Base-by-base conservation (phyloP, 352 stramenopile species). In the Elongisporangium senticosum region DNA sequence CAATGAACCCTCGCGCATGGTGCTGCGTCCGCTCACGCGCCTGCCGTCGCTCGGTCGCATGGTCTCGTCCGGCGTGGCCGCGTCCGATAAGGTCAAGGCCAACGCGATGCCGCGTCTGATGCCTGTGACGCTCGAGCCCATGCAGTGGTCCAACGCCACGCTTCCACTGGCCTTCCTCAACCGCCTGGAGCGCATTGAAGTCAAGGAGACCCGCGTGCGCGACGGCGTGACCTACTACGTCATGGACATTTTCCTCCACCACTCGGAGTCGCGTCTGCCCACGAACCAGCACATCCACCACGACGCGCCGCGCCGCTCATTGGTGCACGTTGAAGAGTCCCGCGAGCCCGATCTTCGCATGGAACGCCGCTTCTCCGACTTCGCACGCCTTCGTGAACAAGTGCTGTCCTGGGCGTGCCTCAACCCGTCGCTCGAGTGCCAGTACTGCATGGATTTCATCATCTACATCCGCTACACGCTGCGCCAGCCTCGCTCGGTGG, bases 341-440 rank as follows among this genome's bases (percentile, higher is more conserved):
- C 58, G 65, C n/a, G 48, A 63, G 53, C 77, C 79, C 4, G 79
- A 86, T 58, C 83, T 76, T 53, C 67, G 64, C 7, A 67, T 89
- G 47, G 65, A 87, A 58, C 68, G 72, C n/a, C 77, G 77, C 39
- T 89, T 83, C 63, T 85, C 77, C 20, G 77, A 89, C 28, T 89
- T 89, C 49, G 62, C 64, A 24, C 69, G 72, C 55, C 60, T 90
- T 47, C 71, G 75, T 11, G 61, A 69, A 17, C 68, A 87, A 22
- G 65, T 85, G 11, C 70, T 64, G 49, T 58, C 63, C 22, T 83
- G 69, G 71, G 61, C 58, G 23, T 83, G 65, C 62, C 71, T 70
- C 39, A 74, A 83, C 55, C 62, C 67, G 48, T 64, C 78, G 53
- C 80, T 71, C 63, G 68, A 65, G 55, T 89, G 79, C 58, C 67